A percentile compares a stretch with the other conserved stretches of the same genome.
Conservation (phyloP, 2,329 filamentous ascomycete species). For the Myotisia sp. region DNA sequence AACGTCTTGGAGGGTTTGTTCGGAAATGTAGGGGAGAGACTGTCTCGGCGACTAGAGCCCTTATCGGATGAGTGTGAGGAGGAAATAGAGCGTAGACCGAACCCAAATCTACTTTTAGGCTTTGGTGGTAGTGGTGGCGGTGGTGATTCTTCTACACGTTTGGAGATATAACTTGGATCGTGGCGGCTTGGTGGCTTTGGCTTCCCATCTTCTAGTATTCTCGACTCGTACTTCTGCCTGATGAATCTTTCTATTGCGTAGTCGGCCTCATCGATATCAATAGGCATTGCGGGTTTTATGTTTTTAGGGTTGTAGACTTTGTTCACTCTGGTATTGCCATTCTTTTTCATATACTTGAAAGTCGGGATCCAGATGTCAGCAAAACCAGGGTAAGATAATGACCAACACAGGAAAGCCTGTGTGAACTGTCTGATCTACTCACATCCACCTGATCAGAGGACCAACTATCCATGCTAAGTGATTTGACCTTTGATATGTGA, state of each 20-base stretch:
- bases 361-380: constrained; percentile 11
- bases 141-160: constrained; percentile 39
- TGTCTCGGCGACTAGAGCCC: neutral
- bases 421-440: no score
- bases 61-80: constrained; percentile 47
- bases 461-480: constrained; percentile 97
- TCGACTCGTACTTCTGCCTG: constrained; percentile 76
- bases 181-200: constrained; percentile 36
- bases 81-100: constrained; percentile 53
- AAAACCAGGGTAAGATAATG: neutral
- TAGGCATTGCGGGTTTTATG: constrained; percentile 65
- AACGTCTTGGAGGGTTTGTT: constrained; percentile 48
- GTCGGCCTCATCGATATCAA: constrained; percentile 85
- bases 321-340: constrained; percentile 77
- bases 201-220: constrained; percentile 36
- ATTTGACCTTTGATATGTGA: constrained; percentile 97
- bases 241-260: constrained; percentile 93
- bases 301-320: constrained; percentile 77
- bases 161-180: constrained; percentile 42
- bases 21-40: constrained; percentile 22
- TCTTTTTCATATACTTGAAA: constrained; percentile 75
- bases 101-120: constrained; percentile 46
- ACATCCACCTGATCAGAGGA: constrained; percentile 91
- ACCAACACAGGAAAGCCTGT: constrained; percentile 12
- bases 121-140: constrained; percentile 45